Percentiles rank a stretch among this genome's conserved stretches.
phyloP scores from a whole-genome alignment of 768 basidiomycete genomes.

The Suillus subluteus region DNA sequence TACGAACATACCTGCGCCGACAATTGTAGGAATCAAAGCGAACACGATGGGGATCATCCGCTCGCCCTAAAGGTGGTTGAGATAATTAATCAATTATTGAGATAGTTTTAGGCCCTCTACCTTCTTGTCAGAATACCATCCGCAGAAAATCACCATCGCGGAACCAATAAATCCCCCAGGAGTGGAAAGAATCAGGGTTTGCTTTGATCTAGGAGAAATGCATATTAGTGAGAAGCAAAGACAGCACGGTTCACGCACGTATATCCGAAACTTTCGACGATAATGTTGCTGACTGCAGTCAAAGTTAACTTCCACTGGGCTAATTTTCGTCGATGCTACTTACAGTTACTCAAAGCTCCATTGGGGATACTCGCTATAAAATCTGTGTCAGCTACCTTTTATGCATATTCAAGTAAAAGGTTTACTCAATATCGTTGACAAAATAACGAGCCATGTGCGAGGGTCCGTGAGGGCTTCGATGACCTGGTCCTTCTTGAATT shows the following conservation, averaged over 20 bases:
- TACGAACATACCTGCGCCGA: conserved; percentile 48
- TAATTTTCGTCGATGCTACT: conserved; percentile 23
- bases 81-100: conserved; percentile 1
- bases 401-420: not conserved
- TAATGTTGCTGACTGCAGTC: conserved; percentile 56
- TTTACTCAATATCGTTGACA: conserved; percentile 60
- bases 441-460: conserved; percentile 64
- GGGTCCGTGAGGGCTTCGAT: conserved; percentile 59
- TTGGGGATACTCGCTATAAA: conserved; percentile 64
- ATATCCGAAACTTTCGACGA: conserved; percentile 67
- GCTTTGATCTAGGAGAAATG: conserved; percentile 49
- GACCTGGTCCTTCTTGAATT: conserved; percentile 60
- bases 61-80: conserved; percentile 43
- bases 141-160: conserved; percentile 51
- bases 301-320: not conserved
- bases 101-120: conserved; percentile 28
- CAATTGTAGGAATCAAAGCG: conserved; percentile 59
- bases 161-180: conserved; percentile 57
- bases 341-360: conserved; percentile 65
- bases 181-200: conserved; percentile 61
- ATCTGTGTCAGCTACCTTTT: conserved; percentile 13
- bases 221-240: not conserved
- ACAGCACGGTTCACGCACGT: conserved; percentile 43
- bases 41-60: conserved; percentile 65
- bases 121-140: conserved; percentile 70